Evolutionary conservation across 306 rosid species (phyloP).

Genomic region (Coriaria nepalensis): DNA sequence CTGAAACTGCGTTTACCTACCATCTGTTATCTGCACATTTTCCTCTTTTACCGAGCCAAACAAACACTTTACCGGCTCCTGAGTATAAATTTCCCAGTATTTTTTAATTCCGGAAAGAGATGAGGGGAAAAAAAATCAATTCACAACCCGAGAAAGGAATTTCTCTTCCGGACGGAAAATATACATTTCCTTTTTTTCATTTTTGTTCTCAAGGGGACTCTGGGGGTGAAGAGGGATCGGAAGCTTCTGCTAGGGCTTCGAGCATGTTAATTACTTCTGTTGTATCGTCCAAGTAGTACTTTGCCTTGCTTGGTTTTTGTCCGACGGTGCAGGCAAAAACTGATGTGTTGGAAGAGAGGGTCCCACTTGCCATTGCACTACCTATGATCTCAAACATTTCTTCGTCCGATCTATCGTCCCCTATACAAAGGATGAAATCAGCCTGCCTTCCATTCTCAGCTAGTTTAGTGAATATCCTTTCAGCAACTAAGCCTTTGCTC

Average conservation of each 20-base stretch:
- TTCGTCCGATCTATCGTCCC: slow-evolving; percentile 66
- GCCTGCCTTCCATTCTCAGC: slow-evolving; percentile 30
- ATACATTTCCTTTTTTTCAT: slow-evolving; percentile 1
- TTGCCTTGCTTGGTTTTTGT: slow-evolving; percentile 66
- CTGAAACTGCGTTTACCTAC: background rate
- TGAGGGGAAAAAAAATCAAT: background rate
- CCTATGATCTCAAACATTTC: slow-evolving; percentile 59
- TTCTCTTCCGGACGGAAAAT: slow-evolving; percentile 5
- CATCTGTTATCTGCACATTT: too few species aligned
- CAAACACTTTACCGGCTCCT: too few species aligned
- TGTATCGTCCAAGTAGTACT: slow-evolving; percentile 59
- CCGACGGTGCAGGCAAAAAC: slow-evolving; percentile 65
- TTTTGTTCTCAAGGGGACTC: slow-evolving; percentile 12
- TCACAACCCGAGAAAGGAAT: background rate
- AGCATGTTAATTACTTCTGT: slow-evolving; percentile 41
- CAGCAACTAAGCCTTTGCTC: slow-evolving; percentile 56
- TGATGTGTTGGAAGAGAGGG: slow-evolving; percentile 23
- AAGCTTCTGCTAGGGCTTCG: slow-evolving; percentile 40
- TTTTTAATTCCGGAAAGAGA: too few species aligned
- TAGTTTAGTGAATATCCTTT: slow-evolving; percentile 40
- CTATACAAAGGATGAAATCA: slow-evolving; percentile 49
- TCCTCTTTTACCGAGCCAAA: too few species aligned
- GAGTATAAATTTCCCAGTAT: too few species aligned
- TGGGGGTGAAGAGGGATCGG: slow-evolving; percentile 24
- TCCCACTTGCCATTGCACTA: slow-evolving; percentile 20